Conservation (phyloP, 208 protist genomes). For the Kentomonas sorsogonicus region DNA sequence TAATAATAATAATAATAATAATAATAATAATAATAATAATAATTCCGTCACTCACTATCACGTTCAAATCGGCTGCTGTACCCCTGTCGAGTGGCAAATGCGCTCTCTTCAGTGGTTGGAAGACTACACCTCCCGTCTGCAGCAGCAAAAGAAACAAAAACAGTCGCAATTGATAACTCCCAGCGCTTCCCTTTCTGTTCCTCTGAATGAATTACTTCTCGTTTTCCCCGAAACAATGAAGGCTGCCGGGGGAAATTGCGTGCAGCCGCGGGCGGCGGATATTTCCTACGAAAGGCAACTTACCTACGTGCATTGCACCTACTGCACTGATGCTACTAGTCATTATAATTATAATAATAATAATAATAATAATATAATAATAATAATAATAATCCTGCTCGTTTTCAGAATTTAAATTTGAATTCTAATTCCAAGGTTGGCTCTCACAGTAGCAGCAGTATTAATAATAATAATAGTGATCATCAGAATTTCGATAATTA, state of each 20-base stretch:
- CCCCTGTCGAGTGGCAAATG: slow-evolving; percentile 77
- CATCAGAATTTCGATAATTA: background rate
- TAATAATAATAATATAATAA: background rate
- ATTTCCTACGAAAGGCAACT: slow-evolving; percentile 77
- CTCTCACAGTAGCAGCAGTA: background rate
- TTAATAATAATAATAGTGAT: background rate
- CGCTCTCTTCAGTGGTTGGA: slow-evolving; percentile 81
- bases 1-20: background rate
- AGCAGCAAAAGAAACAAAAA: slow-evolving; percentile 33
- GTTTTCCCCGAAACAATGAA: slow-evolving; percentile 65
- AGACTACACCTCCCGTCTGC: slow-evolving; percentile 59
- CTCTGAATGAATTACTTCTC: slow-evolving; percentile 76
- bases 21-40: slow-evolving; percentile 9
- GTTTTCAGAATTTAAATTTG: background rate
- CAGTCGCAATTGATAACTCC: no score
- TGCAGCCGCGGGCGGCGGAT: slow-evolving; percentile 57
- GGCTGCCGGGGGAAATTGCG: slow-evolving; percentile 43
- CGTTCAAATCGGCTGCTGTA: no score
- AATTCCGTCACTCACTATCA: no score
- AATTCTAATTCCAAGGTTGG: slow-evolving; percentile 3
- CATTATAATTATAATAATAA: background rate
- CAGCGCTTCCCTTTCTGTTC: slow-evolving; percentile 79
- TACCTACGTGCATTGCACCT: slow-evolving; percentile 77
- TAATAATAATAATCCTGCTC: background rate
- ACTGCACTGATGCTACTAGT: slow-evolving; percentile 30